Conservation (phyloP, 176 grass and related monocot species). For the Stipa capillata region DNA sequence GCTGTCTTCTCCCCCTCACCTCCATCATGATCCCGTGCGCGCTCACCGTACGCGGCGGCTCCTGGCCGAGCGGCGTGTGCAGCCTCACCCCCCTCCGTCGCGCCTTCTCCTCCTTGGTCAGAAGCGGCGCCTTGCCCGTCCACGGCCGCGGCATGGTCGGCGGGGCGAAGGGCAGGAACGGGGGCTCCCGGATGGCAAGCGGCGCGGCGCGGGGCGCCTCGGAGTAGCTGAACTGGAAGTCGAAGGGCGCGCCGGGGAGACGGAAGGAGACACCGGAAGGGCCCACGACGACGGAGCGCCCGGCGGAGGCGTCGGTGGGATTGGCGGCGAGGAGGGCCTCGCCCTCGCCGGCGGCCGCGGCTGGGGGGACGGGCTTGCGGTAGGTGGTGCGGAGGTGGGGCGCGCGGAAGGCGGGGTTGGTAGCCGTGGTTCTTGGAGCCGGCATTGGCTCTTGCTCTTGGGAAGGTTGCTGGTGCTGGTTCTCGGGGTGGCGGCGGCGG, state of each 20-base stretch:
- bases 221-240: constrained; percentile 97
- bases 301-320: constrained; percentile 28
- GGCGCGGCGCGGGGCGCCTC: constrained; percentile 72
- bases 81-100: constrained; percentile 63
- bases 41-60: constrained; percentile 20
- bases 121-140: constrained; percentile 88
- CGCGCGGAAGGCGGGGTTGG: constrained; percentile 41
- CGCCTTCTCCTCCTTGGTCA: constrained; percentile 95
- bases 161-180: constrained; percentile 93
- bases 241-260: constrained; percentile 78
- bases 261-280: constrained; percentile 70
- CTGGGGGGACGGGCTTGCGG: constrained; percentile 62
- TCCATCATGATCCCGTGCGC: constrained; percentile 62
- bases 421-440: neutral
- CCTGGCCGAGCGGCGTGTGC: constrained; percentile 64
- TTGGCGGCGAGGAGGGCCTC: constrained; percentile 50
- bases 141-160: constrained; percentile 94
- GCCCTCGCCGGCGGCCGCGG: constrained; percentile 23
- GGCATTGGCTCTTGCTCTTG: neutral
- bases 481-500: constrained; percentile 9
- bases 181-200: constrained; percentile 89
- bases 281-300: constrained; percentile 62
- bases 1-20: constrained; percentile 46
- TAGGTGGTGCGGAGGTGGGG: constrained; percentile 71
- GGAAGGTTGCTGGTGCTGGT: neutral